Evolutionary conservation across 768 basidiomycete species (phyloP).

Genomic region (Rhodotorula taiwanensis): DNA sequence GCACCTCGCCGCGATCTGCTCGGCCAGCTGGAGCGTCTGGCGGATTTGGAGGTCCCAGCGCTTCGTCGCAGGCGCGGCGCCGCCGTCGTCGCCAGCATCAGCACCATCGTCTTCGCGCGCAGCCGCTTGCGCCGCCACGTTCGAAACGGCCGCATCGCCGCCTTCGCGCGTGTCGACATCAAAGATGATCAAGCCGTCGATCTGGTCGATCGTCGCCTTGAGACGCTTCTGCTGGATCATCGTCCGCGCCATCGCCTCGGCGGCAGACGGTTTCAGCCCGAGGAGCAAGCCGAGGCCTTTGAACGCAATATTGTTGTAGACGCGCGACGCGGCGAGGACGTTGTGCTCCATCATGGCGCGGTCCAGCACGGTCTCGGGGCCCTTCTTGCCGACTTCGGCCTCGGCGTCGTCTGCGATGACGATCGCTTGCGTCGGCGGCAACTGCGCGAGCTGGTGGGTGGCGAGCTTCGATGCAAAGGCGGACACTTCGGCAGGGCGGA

Average conservation of each 20-base stretch:
- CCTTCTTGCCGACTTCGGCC: conserved; percentile 54
- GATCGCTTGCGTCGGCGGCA: conserved; percentile 71
- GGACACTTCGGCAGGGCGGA: conserved; percentile 79
- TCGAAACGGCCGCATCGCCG: conserved; percentile 64
- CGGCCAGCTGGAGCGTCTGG: conserved; percentile 31
- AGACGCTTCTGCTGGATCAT: conserved; percentile 98
- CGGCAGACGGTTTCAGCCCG: conserved; percentile 81
- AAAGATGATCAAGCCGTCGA: conserved; percentile 88
- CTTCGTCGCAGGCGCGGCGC: conserved; percentile 82
- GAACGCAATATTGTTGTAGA: conserved; percentile 97
- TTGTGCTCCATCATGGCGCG: conserved; percentile 99
- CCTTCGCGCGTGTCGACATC: conserved; percentile 83
- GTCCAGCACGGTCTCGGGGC: conserved; percentile 91
- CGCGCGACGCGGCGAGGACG: conserved; percentile 87
- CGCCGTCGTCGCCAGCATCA: conserved; percentile 55
- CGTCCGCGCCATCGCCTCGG: conserved; percentile 92
- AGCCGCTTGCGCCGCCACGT: conserved; percentile 36
- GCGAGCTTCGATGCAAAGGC: conserved; percentile 80
- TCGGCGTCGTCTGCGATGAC: conserved; percentile 55
- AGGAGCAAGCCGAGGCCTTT: conserved; percentile 82
- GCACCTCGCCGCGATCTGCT: conserved; percentile 34
- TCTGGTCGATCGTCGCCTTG: conserved; percentile 82
- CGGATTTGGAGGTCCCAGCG: conserved; percentile 63
- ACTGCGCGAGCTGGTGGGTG: conserved; percentile 88
- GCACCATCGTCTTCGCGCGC: conserved; percentile 20